These are phyloP conservation scores for Eremomyces bilateralis DNA, from an alignment of 495 filamentous ascomycete species.

Conservation along the genomic window DNA sequence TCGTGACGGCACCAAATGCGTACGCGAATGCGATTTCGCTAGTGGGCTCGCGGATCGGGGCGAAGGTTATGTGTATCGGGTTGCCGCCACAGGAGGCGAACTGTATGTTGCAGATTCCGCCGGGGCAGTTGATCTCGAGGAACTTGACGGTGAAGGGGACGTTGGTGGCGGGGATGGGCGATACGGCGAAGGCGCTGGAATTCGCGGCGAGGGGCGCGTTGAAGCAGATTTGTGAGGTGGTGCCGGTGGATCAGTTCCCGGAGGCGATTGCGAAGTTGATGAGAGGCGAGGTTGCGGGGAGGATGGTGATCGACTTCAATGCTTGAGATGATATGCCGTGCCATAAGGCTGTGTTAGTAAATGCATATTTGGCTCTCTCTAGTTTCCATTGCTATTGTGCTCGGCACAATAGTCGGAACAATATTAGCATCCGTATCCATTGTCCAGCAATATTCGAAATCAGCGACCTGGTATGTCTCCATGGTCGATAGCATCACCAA, in stretches of 20 bases:
- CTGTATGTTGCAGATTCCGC: no score
- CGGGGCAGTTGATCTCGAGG: slow-evolving; percentile 10
- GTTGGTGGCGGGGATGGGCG: slow-evolving; percentile 12
- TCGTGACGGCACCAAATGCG: slow-evolving; percentile 27
- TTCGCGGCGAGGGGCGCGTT: slow-evolving; percentile 13
- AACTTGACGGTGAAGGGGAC: slow-evolving; percentile 11
- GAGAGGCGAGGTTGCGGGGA: slow-evolving; percentile 13
- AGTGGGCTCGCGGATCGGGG: slow-evolving; percentile 22
- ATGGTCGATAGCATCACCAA: no score
- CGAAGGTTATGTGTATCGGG: slow-evolving; percentile 26
- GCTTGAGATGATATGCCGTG: no score
- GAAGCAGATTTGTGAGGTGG: slow-evolving; percentile 12
- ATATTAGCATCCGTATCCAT: no score
- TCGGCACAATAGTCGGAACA: no score
- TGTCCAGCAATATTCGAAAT: no score
- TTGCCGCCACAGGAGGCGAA: slow-evolving; percentile 1
- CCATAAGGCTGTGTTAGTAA: no score
- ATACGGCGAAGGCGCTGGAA: slow-evolving; percentile 12
- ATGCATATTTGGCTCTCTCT: no score
- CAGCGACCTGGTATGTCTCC: no score
- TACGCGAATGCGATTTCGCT: slow-evolving; percentile 20
- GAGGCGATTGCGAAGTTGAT: slow-evolving; percentile 13
- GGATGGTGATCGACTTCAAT: slow-evolving; percentile 15
- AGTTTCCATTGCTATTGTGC: no score
- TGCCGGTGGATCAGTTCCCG: slow-evolving; percentile 7